phyloP scores from a whole-genome alignment of 1,284 basidiomycete species.

The Pascua guehoae region DNA sequence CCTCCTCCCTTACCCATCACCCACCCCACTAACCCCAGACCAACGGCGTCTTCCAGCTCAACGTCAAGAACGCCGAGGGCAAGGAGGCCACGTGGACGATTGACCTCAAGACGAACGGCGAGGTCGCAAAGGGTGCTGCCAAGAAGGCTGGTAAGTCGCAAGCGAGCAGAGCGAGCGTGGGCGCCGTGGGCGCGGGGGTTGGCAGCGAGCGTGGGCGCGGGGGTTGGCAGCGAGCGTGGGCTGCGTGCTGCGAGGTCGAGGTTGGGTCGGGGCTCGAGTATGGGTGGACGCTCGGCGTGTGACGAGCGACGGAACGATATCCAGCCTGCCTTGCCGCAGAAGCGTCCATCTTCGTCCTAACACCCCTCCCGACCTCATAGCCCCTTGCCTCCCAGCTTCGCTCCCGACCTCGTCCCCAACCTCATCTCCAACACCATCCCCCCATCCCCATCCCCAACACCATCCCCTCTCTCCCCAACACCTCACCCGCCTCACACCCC shows the following conservation, averaged over 20 bases:
- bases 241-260: not conserved
- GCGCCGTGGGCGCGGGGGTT: not conserved
- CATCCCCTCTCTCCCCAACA: no score
- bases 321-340: no score
- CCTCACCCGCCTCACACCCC: no score
- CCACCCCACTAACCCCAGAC: slow-evolving; percentile 56
- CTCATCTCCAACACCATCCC: no score
- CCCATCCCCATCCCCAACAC: no score
- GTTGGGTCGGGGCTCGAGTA: no score
- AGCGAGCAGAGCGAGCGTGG: not conserved
- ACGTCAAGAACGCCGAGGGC: slow-evolving; percentile 72
- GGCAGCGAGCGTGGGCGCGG: not conserved
- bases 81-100: slow-evolving; percentile 78
- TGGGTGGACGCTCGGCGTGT: no score
- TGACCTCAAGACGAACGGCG: slow-evolving; percentile 86
- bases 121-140: slow-evolving; percentile 70
- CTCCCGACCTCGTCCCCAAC: no score
- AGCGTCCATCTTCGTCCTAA: no score
- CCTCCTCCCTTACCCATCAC: not conserved
- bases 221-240: not conserved
- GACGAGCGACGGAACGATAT: no score
- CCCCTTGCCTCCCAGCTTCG: no score
- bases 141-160: slow-evolving; percentile 51
- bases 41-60: slow-evolving; percentile 86
- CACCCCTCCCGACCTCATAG: no score